Base-by-base conservation (phyloP, 225 moss, liverwort and hornwort species). In the Asterella californica region DNA sequence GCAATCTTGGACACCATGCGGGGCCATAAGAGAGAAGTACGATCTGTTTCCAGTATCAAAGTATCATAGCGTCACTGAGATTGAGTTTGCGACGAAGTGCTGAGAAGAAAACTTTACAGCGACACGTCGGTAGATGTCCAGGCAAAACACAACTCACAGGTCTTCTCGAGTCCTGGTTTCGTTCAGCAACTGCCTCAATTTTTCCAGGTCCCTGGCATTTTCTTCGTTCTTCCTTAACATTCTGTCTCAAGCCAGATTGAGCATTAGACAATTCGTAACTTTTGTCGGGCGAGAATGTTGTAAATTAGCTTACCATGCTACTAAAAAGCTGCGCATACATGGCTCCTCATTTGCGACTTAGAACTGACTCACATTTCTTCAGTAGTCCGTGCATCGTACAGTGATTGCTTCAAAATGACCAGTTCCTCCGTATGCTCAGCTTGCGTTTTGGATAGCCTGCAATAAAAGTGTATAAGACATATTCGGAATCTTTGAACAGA, bases 381-480 rank as follows among this genome's bases (percentile, higher is more conserved):
- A 60, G 80, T 82, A 57, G 78, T 84, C 78, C 83, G 79, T 82
- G 87, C 85, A 81, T 88, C 87, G 77, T 78, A 80, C 18, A 88
- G 80, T 15, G 84, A 70, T 74, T 88, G 85, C 53, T 84, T 84
- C 65, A 88, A 62, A 78, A 81, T 88, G 25, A 81, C 64, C 11
- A 79, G 79, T 72, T 88, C 85, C 70, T 83, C 87, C 37, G 70
- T 79, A 36, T 79, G 66, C 37, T 88, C 87, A 2, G 87, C 82
- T n/a, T 85, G 80, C 66, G 78, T 80, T 62, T 77, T 85, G 27
- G 87, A 83, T 54, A 81, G 78, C 87, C 87, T 88, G 69, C 46
- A 37, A 70, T 62, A 12, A 34, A n/a, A n/a, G n/a, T 64, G 24
- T 27, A 6, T 32, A 64, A 0, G 17, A 24, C 18, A 19, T 57